Conservation (phyloP, 1,139 yeast genomes). For the Saccharomyces uvarum region DNA sequence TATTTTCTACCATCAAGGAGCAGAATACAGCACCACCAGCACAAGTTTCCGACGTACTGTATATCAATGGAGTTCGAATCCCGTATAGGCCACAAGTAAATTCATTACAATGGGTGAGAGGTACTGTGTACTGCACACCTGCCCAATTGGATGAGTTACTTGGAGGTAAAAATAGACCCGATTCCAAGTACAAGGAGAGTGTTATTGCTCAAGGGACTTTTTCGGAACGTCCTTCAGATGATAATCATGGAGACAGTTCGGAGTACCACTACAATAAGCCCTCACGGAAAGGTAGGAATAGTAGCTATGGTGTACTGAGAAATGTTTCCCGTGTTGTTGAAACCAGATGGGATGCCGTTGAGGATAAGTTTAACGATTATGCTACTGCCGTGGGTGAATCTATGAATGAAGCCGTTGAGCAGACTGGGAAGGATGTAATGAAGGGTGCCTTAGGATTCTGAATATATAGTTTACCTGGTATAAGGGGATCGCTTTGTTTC, state of each 20-base stretch:
- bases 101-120: conserved; percentile 82
- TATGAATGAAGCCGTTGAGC: conserved; percentile 46
- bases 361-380: conserved; percentile 50
- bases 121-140: conserved; percentile 51
- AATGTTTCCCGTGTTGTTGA: conserved; percentile 43
- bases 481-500: background rate
- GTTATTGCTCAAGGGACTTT: conserved; percentile 49
- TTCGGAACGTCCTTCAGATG: conserved; percentile 26
- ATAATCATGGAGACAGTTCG: background rate
- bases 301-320: conserved; percentile 35
- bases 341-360: conserved; percentile 46
- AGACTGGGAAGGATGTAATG: conserved; percentile 45
- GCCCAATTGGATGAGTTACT: conserved; percentile 53
- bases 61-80: conserved; percentile 51
- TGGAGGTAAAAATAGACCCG: conserved; percentile 53
- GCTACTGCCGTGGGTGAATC: conserved; percentile 50
- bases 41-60: conserved; percentile 41
- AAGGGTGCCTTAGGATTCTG: conserved; percentile 49
- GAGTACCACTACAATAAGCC: conserved; percentile 46
- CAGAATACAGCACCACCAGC: conserved; percentile 22
- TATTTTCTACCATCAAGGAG: conserved; percentile 42
- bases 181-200: conserved; percentile 49
- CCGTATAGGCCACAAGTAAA: conserved; percentile 79
- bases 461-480: background rate
- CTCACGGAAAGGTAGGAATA: conserved; percentile 34